A percentile compares a stretch with the other conserved stretches of the same genome.
These are phyloP conservation scores for Verticillium dahliae DNA, from an alignment of 2,329 filamentous ascomycete species.

Conservation along the genomic window DNA sequence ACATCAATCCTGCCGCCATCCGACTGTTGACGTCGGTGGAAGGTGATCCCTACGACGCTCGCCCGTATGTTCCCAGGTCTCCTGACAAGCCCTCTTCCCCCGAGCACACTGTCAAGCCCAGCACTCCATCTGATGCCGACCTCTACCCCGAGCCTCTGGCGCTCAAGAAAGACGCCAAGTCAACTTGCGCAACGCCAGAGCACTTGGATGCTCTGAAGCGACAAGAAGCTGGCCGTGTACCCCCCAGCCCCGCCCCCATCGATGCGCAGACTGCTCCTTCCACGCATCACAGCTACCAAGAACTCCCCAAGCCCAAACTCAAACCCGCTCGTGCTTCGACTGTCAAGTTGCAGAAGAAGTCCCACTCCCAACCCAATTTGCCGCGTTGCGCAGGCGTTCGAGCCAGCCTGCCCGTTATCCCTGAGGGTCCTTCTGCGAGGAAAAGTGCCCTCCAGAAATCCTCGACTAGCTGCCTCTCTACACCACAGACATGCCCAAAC, in stretches of 20 bases:
- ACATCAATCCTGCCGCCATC: slow-evolving; percentile 43
- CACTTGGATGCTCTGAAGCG: slow-evolving; percentile 26
- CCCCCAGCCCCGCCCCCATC: slow-evolving; percentile 41
- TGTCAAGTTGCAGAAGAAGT: slow-evolving; percentile 46
- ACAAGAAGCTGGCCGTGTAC: slow-evolving; percentile 28
- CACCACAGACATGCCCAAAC: slow-evolving; percentile 7
- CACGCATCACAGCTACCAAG: too few species aligned
- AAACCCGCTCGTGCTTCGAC: slow-evolving; percentile 17
- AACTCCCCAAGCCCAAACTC: slow-evolving; percentile 8
- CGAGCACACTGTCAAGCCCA: slow-evolving; percentile 6
- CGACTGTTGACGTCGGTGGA: slow-evolving; percentile 58
- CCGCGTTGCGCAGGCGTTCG: slow-evolving; percentile 24
- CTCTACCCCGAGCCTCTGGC: slow-evolving; percentile 11
- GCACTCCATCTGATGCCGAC: not conserved
- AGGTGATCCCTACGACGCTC: slow-evolving; percentile 36
- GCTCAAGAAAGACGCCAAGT: slow-evolving; percentile 14
- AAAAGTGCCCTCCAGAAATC: slow-evolving; percentile 29
- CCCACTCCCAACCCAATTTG: slow-evolving; percentile 17
- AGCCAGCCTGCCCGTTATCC: slow-evolving; percentile 41
- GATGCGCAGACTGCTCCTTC: slow-evolving; percentile 3
- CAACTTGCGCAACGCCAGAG: slow-evolving; percentile 24
- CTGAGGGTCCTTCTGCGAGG: slow-evolving; percentile 41
- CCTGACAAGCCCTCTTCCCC: not conserved
- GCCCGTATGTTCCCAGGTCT: slow-evolving; percentile 45
- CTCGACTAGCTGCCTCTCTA: slow-evolving; percentile 16